phyloP scores from a whole-genome alignment of 2,329 filamentous ascomycete species.

The Penicillium sp. region DNA sequence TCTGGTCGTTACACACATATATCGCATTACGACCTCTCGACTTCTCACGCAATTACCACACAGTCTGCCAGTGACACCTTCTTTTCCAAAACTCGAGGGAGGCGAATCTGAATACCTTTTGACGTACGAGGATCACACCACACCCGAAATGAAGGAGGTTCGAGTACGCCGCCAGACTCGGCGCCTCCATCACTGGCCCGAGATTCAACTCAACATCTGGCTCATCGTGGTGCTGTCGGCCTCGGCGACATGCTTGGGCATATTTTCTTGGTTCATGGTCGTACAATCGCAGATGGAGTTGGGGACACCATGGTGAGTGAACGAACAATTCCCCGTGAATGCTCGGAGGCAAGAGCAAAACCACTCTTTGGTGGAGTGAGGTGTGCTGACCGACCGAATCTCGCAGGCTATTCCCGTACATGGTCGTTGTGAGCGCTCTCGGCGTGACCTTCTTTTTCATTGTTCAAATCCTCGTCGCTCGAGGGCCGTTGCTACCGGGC shows the following conservation, averaged over 20 bases:
- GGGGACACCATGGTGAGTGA: slow-evolving; percentile 54
- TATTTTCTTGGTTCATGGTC: slow-evolving; percentile 55
- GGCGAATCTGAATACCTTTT: no score
- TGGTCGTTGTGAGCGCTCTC: slow-evolving; percentile 52
- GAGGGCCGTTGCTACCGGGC: slow-evolving; percentile 52
- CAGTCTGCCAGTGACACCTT: not conserved
- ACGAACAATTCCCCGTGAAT: no score
- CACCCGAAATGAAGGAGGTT: slow-evolving; percentile 26
- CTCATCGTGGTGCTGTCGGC: slow-evolving; percentile 56
- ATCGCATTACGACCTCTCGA: not conserved
- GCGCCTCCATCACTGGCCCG: slow-evolving; percentile 57
- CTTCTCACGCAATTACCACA: not conserved
- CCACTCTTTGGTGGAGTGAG: no score
- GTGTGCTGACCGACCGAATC: slow-evolving; percentile 1
- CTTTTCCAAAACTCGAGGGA: not conserved
- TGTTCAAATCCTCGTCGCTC: slow-evolving; percentile 51
- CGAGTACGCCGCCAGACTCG: slow-evolving; percentile 28
- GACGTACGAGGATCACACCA: not conserved
- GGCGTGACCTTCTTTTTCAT: slow-evolving; percentile 54
- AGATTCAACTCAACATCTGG: slow-evolving; percentile 60
- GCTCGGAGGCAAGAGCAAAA: no score
- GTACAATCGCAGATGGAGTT: slow-evolving; percentile 52
- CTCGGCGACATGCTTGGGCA: slow-evolving; percentile 53
- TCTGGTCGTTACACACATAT: not conserved
- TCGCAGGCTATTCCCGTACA: slow-evolving; percentile 58